phyloP scores from a whole-genome alignment of 208 protist species.

The Acanthamoeba polyphaga region DNA sequence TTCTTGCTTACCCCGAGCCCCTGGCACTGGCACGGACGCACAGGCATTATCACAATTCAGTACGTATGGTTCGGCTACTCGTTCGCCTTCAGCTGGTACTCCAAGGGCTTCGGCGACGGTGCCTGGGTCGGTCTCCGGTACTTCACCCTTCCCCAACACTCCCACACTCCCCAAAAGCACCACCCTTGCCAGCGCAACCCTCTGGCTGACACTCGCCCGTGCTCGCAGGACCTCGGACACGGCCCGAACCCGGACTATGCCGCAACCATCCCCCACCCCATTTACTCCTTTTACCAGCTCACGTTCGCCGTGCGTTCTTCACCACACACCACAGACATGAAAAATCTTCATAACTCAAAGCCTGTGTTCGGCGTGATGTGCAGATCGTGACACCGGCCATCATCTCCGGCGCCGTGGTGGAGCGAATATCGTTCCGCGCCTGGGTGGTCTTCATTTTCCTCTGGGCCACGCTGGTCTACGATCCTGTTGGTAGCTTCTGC shows the following conservation, averaged over 20 bases:
- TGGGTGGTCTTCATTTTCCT: conserved; percentile 59
- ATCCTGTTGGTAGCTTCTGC: conserved; percentile 52
- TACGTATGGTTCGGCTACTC: conserved; percentile 70
- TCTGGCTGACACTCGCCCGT: not conserved
- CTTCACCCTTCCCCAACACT: not conserved
- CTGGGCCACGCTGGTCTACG: conserved; percentile 67
- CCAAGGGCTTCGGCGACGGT: conserved; percentile 51
- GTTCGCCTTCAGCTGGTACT: conserved; percentile 58
- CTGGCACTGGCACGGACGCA: too few species aligned
- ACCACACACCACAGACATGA: not conserved
- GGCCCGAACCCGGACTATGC: conserved; percentile 61
- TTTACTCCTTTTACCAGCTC: conserved; percentile 62
- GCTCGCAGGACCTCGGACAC: not conserved
- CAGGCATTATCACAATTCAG: conserved; percentile 66
- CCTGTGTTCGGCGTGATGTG: not conserved
- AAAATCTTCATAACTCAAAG: too few species aligned
- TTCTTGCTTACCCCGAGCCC: not conserved
- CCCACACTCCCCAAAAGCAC: not conserved
- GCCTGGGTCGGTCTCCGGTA: conserved; percentile 54
- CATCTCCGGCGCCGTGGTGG: conserved; percentile 59
- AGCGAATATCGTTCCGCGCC: conserved; percentile 52
- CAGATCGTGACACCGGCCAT: conserved; percentile 65
- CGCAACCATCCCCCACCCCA: conserved; percentile 35
- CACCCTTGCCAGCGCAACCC: too few species aligned
- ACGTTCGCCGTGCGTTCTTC: conserved; percentile 22